Base-by-base conservation (phyloP, 2,329 filamentous ascomycete species). In the Stagonosporopsis cucurbitacearum region DNA sequence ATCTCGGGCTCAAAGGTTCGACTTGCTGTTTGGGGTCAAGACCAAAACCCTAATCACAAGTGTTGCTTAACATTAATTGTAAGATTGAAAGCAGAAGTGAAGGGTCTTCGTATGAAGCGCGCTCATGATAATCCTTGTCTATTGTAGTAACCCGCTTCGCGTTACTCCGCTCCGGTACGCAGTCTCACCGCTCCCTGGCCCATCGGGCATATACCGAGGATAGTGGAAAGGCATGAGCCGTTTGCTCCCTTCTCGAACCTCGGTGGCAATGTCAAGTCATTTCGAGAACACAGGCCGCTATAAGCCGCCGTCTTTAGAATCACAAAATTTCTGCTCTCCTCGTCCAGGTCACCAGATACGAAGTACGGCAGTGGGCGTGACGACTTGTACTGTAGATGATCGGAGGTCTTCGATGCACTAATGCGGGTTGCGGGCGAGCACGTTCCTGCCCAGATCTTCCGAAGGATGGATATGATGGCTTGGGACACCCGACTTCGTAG, bases 1-100 rank as follows among this genome's bases (percentile, higher is more conserved):
- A 48, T 26, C 8, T 33, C 40, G 46, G 28, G 44, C 28, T 59
- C 57, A 42, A 33, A 37, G 60, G 63, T 30, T 62, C 46, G 13
- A 53, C 23, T 54, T 64, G 42, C 59, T 59, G 9, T 7, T 53
- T 64, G n/a, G 12, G 53, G 59, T 32, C 41, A 62, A 64, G 63
- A 33, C 22, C 30, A 52, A 48, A 47, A 48, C 40, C 54, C 52
- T 47, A 46, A 33, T 35, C 36, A 19, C 45, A 51, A 48, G 33
- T 53, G 23, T 59, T 63, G 60, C 47, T 61, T 44, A 20, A 58
- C 54, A 25, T 33, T 33, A 54, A 45, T 17, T 49, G 51, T 47
- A 46, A 60, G 12, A 48, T 19, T 36, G 25, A 12, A n/a, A n/a
- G n/a, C 36, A 26, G 33, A 15, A 15, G 26, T 32, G 39, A 37